These are phyloP conservation scores for Salicornia ramosissima DNA, from an alignment of 148 eudicot species.

Conservation along the genomic window DNA sequence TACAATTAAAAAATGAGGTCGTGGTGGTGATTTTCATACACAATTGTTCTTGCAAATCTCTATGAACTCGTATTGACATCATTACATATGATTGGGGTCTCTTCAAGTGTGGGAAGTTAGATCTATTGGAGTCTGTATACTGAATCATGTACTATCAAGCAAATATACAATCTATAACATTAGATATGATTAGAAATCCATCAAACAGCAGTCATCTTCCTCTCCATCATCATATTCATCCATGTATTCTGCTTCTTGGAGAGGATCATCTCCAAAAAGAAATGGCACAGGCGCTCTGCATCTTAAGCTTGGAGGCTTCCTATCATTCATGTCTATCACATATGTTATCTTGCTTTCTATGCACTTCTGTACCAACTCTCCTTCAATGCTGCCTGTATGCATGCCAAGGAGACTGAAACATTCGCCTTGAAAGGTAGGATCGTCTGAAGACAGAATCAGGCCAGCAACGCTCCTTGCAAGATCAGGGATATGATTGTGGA, in stretches of 20 bases:
- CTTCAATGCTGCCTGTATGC: conserved; percentile 31
- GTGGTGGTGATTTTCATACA: no score
- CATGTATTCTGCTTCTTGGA: conserved; percentile 35
- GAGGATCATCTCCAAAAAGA: conserved; percentile 50
- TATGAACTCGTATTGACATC: no score
- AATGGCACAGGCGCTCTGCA: conserved; percentile 39
- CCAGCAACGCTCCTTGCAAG: conserved; percentile 82
- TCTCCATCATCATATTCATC: conserved; percentile 53
- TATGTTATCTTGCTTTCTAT: conserved; percentile 54
- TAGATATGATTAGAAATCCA: conserved; percentile 30
- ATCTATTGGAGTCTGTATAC: neutral
- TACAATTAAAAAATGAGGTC: no score
- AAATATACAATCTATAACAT: neutral
- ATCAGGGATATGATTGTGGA: conserved; percentile 78
- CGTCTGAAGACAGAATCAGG: conserved; percentile 64
- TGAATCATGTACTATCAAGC: neutral
- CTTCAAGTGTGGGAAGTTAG: no score
- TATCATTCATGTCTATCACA: conserved; percentile 55
- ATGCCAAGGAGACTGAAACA: conserved; percentile 72
- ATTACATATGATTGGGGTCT: no score
- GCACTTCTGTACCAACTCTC: conserved; percentile 47
- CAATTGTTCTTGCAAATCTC: no score
- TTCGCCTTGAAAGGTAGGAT: conserved; percentile 57
- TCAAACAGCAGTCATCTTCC: conserved; percentile 34
- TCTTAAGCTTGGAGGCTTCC: conserved; percentile 32